phyloP scores from a whole-genome alignment of 2,329 filamentous ascomycete species.

The Hymenoscyphus fructigenus region DNA sequence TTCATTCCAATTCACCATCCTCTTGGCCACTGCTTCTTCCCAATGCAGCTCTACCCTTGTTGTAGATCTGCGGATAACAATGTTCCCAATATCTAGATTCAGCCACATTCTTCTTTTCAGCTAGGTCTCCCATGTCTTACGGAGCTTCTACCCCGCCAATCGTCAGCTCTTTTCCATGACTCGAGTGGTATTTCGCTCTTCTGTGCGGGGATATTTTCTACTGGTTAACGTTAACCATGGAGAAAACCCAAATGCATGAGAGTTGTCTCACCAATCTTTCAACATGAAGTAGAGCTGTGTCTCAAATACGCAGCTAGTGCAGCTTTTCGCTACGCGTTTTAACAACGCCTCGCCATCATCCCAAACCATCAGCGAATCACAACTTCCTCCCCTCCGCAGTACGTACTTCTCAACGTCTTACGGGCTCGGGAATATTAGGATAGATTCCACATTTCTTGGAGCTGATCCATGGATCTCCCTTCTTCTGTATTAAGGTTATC shows the following conservation, averaged over 20 bases:
- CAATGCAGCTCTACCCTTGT: neutral
- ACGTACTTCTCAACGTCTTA: neutral
- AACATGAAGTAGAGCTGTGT: neutral
- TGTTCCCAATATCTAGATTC: neutral
- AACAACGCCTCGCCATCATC: neutral
- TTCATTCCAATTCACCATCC: neutral
- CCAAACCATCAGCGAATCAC: neutral
- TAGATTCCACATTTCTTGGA: neutral
- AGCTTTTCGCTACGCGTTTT: neutral
- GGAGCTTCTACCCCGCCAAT: neutral
- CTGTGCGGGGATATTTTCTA: neutral
- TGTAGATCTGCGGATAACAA: neutral
- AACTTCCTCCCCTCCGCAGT: neutral
- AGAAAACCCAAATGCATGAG: too few species aligned
- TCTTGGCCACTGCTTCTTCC: too few species aligned
- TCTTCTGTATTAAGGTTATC: neutral
- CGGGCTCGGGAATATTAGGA: too few species aligned
- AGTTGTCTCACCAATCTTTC: neutral
- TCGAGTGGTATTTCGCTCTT: neutral
- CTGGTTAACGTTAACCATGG: neutral
- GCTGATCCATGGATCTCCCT: neutral
- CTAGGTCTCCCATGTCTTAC: neutral
- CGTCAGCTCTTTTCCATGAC: neutral
- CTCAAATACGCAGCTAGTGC: neutral
- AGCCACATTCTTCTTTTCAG: neutral